Conservation (phyloP, 164 flowering plant species). For the Saururus chinensis region DNA sequence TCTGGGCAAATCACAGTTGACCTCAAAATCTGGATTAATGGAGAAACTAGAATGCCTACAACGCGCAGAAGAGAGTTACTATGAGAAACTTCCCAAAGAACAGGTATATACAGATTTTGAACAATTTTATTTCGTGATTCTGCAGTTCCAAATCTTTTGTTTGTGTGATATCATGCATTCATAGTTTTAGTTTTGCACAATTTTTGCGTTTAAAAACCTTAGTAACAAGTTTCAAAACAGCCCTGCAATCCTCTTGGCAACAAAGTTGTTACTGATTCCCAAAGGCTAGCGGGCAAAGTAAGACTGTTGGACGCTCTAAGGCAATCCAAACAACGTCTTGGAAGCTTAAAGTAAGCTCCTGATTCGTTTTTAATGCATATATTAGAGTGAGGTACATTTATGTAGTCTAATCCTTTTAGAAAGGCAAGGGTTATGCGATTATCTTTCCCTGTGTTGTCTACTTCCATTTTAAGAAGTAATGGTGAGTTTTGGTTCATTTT, state of each 20-base stretch:
- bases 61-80: conserved; percentile 72
- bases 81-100: conserved; percentile 33
- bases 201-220: too few relatives aligned
- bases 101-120: conserved; percentile 28
- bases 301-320: conserved; percentile 49
- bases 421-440: not conserved
- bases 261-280: conserved; percentile 42
- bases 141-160: not conserved
- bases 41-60: conserved; percentile 54
- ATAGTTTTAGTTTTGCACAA: not conserved
- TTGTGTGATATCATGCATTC: not conserved
- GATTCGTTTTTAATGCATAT: not conserved
- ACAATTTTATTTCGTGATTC: too few relatives aligned
- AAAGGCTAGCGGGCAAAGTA: conserved; percentile 53
- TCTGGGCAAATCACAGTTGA: conserved; percentile 27
- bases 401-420: not conserved
- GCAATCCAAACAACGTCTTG: conserved; percentile 53
- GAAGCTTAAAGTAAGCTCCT: conserved; percentile 30
- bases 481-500: not conserved
- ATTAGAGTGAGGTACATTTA: not conserved
- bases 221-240: conserved; percentile 15
- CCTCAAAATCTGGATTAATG: conserved; percentile 31
- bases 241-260: conserved; percentile 29
- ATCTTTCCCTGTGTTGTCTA: too few relatives aligned
- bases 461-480: not conserved